A percentile compares a stretch with the other conserved stretches of the same genome.
These are phyloP conservation scores for Bjerkandera adusta DNA, from an alignment of 1,284 basidiomycete species.

Conservation along the genomic window DNA sequence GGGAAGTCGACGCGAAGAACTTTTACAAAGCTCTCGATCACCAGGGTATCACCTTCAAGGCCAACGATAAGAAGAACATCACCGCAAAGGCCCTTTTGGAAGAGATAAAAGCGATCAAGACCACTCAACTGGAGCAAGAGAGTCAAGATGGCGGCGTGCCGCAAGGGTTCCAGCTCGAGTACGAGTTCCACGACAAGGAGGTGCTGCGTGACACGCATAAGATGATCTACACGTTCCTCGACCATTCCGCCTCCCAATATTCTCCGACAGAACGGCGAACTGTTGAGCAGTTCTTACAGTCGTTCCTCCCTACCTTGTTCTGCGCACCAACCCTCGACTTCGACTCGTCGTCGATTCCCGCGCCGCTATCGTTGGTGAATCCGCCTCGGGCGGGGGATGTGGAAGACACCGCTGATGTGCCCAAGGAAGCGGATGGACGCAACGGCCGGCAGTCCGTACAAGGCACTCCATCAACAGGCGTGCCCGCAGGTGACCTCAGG, in stretches of 20 bases:
- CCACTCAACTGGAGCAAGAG: slow-evolving; percentile 59
- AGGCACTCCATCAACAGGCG: slow-evolving; percentile 44
- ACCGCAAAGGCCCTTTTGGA: slow-evolving; percentile 87
- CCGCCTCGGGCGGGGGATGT: slow-evolving; percentile 32
- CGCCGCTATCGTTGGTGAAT: slow-evolving; percentile 41
- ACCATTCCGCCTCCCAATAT: slow-evolving; percentile 78
- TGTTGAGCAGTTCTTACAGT: slow-evolving; percentile 83
- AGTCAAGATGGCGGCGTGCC: slow-evolving; percentile 32
- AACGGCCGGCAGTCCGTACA: slow-evolving; percentile 40
- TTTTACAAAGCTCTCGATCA: slow-evolving; percentile 98
- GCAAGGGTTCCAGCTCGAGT: slow-evolving; percentile 75
- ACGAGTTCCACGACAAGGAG: slow-evolving; percentile 73
- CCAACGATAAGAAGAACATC: slow-evolving; percentile 94
- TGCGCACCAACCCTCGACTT: slow-evolving; percentile 77
- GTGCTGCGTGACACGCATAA: slow-evolving; percentile 89
- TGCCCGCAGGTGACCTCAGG: slow-evolving; percentile 68
- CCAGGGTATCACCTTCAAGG: slow-evolving; percentile 93
- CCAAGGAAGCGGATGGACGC: slow-evolving; percentile 27
- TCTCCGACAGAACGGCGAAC: slow-evolving; percentile 76
- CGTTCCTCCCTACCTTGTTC: slow-evolving; percentile 85
- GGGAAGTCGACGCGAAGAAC: slow-evolving; percentile 95
- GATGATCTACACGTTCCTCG: slow-evolving; percentile 88
- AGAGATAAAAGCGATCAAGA: slow-evolving; percentile 83
- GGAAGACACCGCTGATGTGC: slow-evolving; percentile 39
- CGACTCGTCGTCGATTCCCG: slow-evolving; percentile 67